These are phyloP conservation scores for Kwoniella sp. DNA, from an alignment of 768 basidiomycete species.

Conservation along the genomic window DNA sequence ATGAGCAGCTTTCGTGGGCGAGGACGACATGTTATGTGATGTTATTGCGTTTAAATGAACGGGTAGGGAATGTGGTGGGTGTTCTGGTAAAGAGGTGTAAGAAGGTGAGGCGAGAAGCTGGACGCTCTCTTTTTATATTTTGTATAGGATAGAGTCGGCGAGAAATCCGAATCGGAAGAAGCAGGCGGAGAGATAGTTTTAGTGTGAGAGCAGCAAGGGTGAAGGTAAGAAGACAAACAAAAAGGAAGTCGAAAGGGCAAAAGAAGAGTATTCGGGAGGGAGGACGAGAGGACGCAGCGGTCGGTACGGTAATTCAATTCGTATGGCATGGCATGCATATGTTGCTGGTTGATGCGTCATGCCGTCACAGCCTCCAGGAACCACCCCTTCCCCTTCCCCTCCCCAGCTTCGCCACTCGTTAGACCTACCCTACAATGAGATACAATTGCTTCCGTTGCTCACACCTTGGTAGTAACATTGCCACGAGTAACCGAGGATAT, in stretches of 20 bases:
- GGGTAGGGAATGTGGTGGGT: too few relatives aligned
- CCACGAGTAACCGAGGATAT: background rate
- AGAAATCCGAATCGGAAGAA: background rate
- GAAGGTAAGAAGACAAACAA: background rate
- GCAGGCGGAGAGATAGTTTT: background rate
- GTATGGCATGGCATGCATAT: background rate
- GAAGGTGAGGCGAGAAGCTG: background rate
- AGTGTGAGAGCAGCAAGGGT: background rate
- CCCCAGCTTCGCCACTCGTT: slow-evolving; percentile 23
- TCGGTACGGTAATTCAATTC: background rate
- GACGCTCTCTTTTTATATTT: background rate
- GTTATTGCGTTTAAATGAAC: too few relatives aligned
- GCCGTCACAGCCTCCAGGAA: slow-evolving; percentile 9
- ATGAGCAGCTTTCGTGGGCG: slow-evolving; percentile 35
- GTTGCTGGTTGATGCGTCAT: slow-evolving; percentile 4
- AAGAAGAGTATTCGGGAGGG: too few relatives aligned
- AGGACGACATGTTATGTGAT: slow-evolving; percentile 19
- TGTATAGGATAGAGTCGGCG: background rate
- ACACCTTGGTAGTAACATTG: background rate
- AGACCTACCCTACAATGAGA: background rate
- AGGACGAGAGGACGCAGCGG: background rate
- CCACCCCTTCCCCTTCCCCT: too few relatives aligned
- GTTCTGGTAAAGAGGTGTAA: too few relatives aligned
- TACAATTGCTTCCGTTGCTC: slow-evolving; percentile 7
- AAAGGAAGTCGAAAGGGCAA: background rate